Evolutionary conservation across 2,329 filamentous ascomycete species (phyloP).

Genomic region (Zymoseptoria passerinii): DNA sequence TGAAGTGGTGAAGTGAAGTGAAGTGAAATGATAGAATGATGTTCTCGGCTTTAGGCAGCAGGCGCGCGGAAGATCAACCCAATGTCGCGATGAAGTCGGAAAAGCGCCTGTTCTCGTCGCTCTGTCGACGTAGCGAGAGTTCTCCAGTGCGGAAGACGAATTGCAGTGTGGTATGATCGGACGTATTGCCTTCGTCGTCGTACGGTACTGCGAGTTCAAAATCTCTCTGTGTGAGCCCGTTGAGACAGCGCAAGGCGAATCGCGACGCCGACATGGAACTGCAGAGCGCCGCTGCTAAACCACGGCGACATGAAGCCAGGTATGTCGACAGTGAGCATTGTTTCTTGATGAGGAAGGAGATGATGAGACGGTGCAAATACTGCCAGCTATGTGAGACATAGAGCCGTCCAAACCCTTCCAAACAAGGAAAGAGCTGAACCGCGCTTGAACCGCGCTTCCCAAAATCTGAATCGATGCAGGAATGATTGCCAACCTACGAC

Average conservation of each 20-base stretch:
- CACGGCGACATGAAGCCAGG: not conserved
- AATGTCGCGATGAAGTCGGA: not conserved
- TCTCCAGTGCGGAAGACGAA: not conserved
- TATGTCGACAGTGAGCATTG: not conserved
- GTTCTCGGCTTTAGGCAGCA: not conserved
- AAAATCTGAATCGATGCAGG: not conserved
- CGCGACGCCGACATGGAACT: not conserved
- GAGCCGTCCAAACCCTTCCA: not conserved
- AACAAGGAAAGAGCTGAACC: not conserved
- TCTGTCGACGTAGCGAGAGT: not conserved
- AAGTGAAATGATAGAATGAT: not conserved
- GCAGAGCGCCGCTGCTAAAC: not conserved
- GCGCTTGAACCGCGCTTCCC: not conserved
- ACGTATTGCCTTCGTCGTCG: not conserved
- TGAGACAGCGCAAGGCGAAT: not conserved
- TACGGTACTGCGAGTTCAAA: not conserved
- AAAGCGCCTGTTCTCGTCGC: not conserved
- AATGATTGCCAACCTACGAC: not conserved
- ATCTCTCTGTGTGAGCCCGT: not conserved
- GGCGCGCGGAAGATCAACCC: not conserved
- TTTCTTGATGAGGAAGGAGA: not conserved
- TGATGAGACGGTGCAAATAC: not conserved
- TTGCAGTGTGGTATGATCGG: not conserved
- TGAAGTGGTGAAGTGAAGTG: not conserved
- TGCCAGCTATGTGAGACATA: not conserved